Base-by-base conservation (phyloP, 2,329 filamentous ascomycete genomes). In the Ambrosiella xylebori region DNA sequence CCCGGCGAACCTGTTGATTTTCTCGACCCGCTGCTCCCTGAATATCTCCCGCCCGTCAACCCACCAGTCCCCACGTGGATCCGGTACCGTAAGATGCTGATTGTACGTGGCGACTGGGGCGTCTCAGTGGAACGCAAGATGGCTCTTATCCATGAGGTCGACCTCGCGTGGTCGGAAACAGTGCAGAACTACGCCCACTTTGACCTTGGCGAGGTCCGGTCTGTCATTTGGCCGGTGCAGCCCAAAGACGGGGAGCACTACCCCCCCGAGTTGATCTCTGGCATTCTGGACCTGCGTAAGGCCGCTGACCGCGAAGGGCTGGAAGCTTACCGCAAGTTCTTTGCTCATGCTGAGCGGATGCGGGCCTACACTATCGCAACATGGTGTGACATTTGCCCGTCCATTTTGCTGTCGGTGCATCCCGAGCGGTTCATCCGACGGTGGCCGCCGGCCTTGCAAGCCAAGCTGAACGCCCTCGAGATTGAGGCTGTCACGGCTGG, bases 371-470 rank as follows among this genome's bases (percentile, higher is more conserved):
- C 39, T 17, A 58, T 58, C 35, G n/a, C 36, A 5, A 15, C 54
- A 6, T 58, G 57, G 57, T 58, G 57, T 40, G 27, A 53, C 4
- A 36, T 39, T 4, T 41, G 50, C n/a, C 49, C 38, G 7, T 8
- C 17, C 6, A 51, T 58, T 15, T 39, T 58, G 8, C 41, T 58
- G 40, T 58, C 57, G 3, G 39, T 58, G 35, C 38, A 54, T 2
- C 57, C 57, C 1, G 50, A 54, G 11, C 38, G 47, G 13, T 58
- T 58, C 40, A 8, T 58, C 12, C 57, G 57, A 12, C 49, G 57
- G 15, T 58, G 57, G 57, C 57, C 57, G n/a, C 50, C 51, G 2
- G 36, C 47, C 11, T 13, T 58, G 35, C 49, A 58, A 15, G 35
- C 19, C 15, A 35, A 40, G 19, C 27, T 58, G 11, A 17, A 13